phyloP scores from a whole-genome alignment of 768 basidiomycete species.

The Boletus sp. region DNA sequence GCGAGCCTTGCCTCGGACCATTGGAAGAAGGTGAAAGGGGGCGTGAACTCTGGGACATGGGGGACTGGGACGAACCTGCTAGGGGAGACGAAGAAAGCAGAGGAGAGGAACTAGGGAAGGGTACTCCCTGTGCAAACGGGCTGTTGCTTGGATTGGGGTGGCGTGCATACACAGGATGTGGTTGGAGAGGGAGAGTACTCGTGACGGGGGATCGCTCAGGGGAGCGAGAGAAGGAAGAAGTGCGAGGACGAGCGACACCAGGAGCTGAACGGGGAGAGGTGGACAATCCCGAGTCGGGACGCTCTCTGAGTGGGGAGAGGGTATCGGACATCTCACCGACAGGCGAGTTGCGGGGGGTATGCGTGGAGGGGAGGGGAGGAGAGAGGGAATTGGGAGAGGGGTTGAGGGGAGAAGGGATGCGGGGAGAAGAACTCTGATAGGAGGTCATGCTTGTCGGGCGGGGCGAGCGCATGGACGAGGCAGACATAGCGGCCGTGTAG shows the following conservation, averaged over 20 bases:
- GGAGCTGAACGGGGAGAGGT: conserved; percentile 2
- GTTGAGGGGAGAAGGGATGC: conserved; percentile 26
- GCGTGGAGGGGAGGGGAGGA: background rate
- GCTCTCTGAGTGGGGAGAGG: conserved; percentile 19
- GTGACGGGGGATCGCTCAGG: conserved; percentile 13
- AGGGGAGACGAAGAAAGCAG: conserved; percentile 11
- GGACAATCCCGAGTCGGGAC: background rate
- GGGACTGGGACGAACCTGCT: background rate
- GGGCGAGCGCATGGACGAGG: conserved; percentile 9
- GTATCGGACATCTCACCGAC: conserved; percentile 12
- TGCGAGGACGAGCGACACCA: background rate
- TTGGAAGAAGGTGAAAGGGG: conserved; percentile 7
- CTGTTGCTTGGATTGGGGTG: conserved; percentile 10
- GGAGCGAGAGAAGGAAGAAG: conserved; percentile 16
- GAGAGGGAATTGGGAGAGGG: conserved; percentile 12
- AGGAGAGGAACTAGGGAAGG: conserved; percentile 12
- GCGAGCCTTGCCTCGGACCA: conserved; percentile 8
- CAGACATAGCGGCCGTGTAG: conserved; percentile 4
- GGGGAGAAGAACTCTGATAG: conserved; percentile 11
- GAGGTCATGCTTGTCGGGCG: conserved; percentile 8
- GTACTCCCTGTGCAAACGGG: conserved; percentile 8
- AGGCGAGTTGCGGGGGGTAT: conserved; percentile 8
- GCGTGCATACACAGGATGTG: conserved; percentile 1
- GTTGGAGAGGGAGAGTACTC: background rate
- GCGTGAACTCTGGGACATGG: background rate